Evolutionary conservation across 768 basidiomycete species (phyloP), one percentile per base, ranked within the genome.

Genomic region (Boletus insuetus): DNA sequence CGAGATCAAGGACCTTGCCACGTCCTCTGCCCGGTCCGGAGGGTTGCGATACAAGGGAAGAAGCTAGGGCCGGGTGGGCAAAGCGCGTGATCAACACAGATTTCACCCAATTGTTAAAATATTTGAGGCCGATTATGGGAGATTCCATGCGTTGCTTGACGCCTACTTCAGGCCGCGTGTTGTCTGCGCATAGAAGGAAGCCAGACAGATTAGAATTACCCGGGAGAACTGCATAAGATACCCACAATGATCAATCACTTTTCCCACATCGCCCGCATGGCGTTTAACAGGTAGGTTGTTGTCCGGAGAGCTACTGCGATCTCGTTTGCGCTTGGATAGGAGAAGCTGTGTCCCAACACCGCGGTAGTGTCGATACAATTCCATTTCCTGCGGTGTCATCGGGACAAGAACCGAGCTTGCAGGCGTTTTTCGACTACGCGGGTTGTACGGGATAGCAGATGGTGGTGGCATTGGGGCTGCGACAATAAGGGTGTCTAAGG

Each of bases 31-130:
- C 54, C 26, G 64, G 55, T 26, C 63, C 53, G 49, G 60, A 60
- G 55, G 61, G 55, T 62, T 70, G 57, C 56, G 57, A 51, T 26
- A 62, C 55, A 12, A 66, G 58, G 54, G 77, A 77, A 41, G 71
- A 70, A 34, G 77, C 71, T 37, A 93, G 78, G 32, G 77, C 85
- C 3, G 88, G 86, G 67, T 87, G 85, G 1, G 89, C 90, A 64
- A 91, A 97, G 49, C 89, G 89, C 10, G 89, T 86, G 66, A 99
- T 97, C 58, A 98, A 79, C 17, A 98, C 95, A 11, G 93, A 94
- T 72, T 99, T 99, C 63, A 98, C 89, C 97, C 97, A 99, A 75
- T 99, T 99, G 75, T 99, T 99, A 76, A 98, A 99, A 68, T 82
- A 89, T 73, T 97, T 98, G 51, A 99, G 82, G 37, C 97, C 97